phyloP scores from a whole-genome alignment of 2,329 filamentous ascomycete species.

The Ceratocystis cacaofunesta region DNA sequence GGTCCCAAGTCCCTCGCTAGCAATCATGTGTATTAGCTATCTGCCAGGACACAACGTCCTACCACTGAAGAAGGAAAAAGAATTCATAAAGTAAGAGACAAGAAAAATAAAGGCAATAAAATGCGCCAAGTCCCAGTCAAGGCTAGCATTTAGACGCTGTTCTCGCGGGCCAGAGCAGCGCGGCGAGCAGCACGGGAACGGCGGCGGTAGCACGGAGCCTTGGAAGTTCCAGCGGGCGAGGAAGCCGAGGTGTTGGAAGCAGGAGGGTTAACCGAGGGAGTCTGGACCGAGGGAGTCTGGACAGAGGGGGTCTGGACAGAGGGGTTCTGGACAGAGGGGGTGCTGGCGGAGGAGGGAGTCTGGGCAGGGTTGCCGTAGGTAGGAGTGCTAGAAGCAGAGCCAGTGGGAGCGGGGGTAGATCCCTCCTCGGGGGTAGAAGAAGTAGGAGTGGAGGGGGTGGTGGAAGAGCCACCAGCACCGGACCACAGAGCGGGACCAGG shows the following conservation, averaged over 20 bases:
- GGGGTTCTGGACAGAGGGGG: not conserved
- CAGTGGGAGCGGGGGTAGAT: not conserved
- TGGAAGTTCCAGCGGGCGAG: not conserved
- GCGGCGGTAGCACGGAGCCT: constrained; percentile 14
- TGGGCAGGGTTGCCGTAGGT: not conserved
- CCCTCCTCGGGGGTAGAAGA: not conserved
- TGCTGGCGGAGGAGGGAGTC: constrained; percentile 8
- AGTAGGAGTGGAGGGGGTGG: not conserved
- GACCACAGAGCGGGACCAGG: constrained; percentile 26
- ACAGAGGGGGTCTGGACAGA: not conserved
- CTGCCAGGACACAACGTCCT: not conserved
- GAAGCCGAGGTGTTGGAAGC: constrained; percentile 10
- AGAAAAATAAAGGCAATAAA: not conserved
- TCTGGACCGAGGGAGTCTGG: constrained; percentile 18
- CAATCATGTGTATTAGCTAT: not conserved
- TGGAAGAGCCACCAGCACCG: constrained; percentile 11
- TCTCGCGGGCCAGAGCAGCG: constrained; percentile 13
- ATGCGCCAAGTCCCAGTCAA: not conserved
- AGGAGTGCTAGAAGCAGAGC: constrained; percentile 2
- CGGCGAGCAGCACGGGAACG: constrained; percentile 18
- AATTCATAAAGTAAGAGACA: not conserved
- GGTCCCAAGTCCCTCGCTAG: not conserved
- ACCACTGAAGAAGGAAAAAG: not conserved
- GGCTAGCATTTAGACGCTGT: not conserved
- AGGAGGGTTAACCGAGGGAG: constrained; percentile 11